phyloP scores from a whole-genome alignment of 1,284 basidiomycete genomes.

The Cutaneotrichosporon cutaneum region DNA sequence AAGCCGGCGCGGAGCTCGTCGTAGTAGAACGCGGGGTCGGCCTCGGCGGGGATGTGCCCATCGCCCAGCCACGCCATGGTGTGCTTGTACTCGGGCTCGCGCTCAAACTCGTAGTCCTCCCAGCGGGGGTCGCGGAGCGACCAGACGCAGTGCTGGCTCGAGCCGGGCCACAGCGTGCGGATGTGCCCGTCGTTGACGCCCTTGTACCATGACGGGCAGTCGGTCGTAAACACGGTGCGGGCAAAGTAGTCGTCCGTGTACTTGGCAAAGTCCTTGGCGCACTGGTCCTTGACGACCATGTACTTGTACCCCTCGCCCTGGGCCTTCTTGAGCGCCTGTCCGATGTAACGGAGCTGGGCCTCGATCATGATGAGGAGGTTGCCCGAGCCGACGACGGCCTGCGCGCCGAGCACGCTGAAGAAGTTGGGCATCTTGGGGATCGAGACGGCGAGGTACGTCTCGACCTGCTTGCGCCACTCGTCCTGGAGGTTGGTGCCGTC shows the following conservation, averaged over 20 bases:
- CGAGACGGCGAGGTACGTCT: conserved; percentile 36
- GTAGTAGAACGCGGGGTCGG: conserved; percentile 18
- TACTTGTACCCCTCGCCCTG: conserved; percentile 20
- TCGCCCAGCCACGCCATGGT: conserved; percentile 23
- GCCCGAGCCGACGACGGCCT: conserved; percentile 14
- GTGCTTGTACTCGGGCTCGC: conserved; percentile 12
- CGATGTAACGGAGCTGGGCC: conserved; percentile 24
- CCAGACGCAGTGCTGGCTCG: conserved; percentile 24
- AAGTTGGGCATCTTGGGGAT: conserved; percentile 41
- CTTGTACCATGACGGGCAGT: conserved; percentile 37
- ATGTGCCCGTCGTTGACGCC: conserved; percentile 17
- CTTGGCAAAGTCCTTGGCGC: conserved; percentile 36
- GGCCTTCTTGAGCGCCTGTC: conserved; percentile 18
- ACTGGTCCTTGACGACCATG: conserved; percentile 32
- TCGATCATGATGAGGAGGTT: conserved; percentile 26
- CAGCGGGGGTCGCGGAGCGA: conserved; percentile 37
- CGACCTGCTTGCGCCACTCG: conserved; percentile 32
- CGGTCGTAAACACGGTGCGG: conserved; percentile 32
- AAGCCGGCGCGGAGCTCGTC: conserved; percentile 8
- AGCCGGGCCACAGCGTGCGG: conserved; percentile 30
- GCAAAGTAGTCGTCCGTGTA: conserved; percentile 35
- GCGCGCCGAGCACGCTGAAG: conserved; percentile 14
- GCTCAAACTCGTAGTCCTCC: conserved; percentile 40
- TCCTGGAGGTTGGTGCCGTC: conserved; percentile 40
- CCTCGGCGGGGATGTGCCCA: conserved; percentile 14